Conservation (phyloP, 495 filamentous ascomycete species). For the Sordaria brevicollis region DNA sequence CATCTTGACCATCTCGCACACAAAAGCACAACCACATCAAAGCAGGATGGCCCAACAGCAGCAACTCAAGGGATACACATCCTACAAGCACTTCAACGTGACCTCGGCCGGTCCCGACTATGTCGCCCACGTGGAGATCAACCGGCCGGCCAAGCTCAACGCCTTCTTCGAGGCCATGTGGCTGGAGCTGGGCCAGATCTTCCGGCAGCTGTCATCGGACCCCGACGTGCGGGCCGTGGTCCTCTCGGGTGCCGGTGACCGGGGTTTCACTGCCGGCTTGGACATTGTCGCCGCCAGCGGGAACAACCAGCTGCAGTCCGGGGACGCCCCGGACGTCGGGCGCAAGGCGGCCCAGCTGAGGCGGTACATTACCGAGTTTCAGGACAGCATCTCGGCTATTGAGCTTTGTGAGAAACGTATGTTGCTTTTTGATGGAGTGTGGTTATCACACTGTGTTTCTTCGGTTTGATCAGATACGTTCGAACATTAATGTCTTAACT, state of each 20-base stretch:
- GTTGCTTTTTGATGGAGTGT: slow-evolving; percentile 6
- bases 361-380: slow-evolving; percentile 64
- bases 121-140: slow-evolving; percentile 90
- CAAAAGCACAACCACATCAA: not conserved
- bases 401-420: slow-evolving; percentile 84
- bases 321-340: slow-evolving; percentile 43
- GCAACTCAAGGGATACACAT: slow-evolving; percentile 18
- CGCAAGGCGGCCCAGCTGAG: slow-evolving; percentile 54
- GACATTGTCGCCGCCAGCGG: slow-evolving; percentile 62
- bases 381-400: slow-evolving; percentile 62
- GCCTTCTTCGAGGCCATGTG: slow-evolving; percentile 88
- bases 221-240: slow-evolving; percentile 67
- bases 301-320: slow-evolving; percentile 18
- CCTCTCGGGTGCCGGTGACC: slow-evolving; percentile 71
- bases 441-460: not conserved
- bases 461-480: not conserved
- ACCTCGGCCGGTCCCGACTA: slow-evolving; percentile 51
- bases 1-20: not conserved
- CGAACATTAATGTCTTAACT: not conserved
- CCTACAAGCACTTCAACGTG: slow-evolving; percentile 67
- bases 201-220: slow-evolving; percentile 62
- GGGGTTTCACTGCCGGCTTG: slow-evolving; percentile 76
- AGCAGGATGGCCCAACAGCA: slow-evolving; percentile 12
- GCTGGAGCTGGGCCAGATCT: slow-evolving; percentile 65
- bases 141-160: slow-evolving; percentile 82